phyloP scores from a whole-genome alignment of 805 yeast genomes.

The Kazachstania africana region DNA sequence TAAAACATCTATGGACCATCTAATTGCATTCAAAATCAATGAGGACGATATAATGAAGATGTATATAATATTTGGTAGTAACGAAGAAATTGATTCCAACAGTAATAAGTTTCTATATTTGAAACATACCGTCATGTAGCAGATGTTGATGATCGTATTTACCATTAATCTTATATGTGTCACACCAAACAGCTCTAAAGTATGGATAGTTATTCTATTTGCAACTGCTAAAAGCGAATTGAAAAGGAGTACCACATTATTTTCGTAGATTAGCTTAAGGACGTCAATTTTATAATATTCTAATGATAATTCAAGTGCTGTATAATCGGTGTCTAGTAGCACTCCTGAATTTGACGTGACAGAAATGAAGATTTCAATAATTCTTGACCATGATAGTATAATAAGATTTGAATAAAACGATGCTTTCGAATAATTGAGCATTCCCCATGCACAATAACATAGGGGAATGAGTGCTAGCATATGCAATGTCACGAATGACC shows the following conservation, averaged over 20 bases:
- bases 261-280: no score
- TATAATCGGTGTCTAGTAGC: constrained; percentile 19
- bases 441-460: no score
- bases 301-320: constrained; percentile 21
- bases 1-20: no score
- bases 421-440: background rate
- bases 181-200: constrained; percentile 43
- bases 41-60: background rate
- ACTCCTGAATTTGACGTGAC: constrained; percentile 30
- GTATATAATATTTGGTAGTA: background rate
- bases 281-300: constrained; percentile 17
- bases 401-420: background rate
- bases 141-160: constrained; percentile 40
- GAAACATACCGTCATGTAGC: no score
- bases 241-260: background rate
- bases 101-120: no score
- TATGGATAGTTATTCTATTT: constrained; percentile 51
- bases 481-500: constrained; percentile 25
- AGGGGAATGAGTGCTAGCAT: constrained; percentile 12
- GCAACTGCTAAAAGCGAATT: no score
- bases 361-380: constrained; percentile 41
- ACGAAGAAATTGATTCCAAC: background rate
- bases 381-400: constrained; percentile 30
- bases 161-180: constrained; percentile 51
- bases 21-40: no score